These are phyloP conservation scores for Tetrapisispora pingtungensis DNA, from an alignment of 805 yeast species.

Conservation along the genomic window DNA sequence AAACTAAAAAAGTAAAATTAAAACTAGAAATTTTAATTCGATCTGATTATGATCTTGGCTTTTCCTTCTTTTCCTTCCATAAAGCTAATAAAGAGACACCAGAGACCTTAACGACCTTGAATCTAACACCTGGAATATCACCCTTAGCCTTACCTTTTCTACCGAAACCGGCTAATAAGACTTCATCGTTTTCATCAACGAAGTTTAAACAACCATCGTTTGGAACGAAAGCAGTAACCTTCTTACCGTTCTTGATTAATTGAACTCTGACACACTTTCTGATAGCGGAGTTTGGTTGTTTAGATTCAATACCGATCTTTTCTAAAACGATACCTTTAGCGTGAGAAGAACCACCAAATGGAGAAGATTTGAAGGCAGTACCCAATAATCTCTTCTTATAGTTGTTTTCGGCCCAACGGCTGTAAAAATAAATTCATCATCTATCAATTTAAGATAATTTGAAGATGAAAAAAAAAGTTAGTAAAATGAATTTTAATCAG, in stretches of 20 bases:
- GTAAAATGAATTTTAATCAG: neutral
- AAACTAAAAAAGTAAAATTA: conserved; percentile 1
- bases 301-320: conserved; percentile 99
- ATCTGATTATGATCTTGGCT: conserved; percentile 86
- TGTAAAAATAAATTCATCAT: conserved; percentile 44
- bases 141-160: conserved; percentile 99
- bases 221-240: conserved; percentile 99
- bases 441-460: conserved; percentile 15
- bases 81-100: conserved; percentile 99
- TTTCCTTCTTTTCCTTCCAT: conserved; percentile 99
- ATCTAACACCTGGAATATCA: conserved; percentile 99
- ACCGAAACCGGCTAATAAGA: conserved; percentile 99
- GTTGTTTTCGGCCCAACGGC: conserved; percentile 98
- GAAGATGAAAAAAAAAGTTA: neutral
- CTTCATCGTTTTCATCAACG: conserved; percentile 99
- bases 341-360: conserved; percentile 99
- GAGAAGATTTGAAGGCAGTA: conserved; percentile 99
- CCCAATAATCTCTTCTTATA: conserved; percentile 99
- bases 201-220: conserved; percentile 99
- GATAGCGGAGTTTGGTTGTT: conserved; percentile 99
- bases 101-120: conserved; percentile 99
- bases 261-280: conserved; percentile 99
- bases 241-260: conserved; percentile 99
- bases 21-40: conserved; percentile 1
- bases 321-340: conserved; percentile 99